Conservation (phyloP, 2,329 filamentous ascomycete genomes). For the Tolypocladium amazonense region DNA sequence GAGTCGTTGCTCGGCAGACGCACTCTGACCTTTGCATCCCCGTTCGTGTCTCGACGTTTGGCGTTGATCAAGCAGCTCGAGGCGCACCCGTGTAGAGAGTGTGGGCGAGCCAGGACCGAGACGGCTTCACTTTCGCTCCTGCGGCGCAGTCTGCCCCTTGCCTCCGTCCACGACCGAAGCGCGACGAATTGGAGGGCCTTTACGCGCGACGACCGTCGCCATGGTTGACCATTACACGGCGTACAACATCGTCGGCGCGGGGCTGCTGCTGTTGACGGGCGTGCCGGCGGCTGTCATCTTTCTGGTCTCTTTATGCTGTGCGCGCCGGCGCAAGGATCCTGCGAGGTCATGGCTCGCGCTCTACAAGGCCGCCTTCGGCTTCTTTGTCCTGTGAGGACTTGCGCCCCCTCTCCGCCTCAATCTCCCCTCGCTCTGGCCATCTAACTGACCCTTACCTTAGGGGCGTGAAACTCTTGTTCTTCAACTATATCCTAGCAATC, state of each 20-base stretch:
- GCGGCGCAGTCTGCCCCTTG: background rate
- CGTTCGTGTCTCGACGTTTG: background rate
- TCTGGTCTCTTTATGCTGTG: constrained; percentile 11
- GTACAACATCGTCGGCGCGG: background rate
- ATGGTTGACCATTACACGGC: background rate
- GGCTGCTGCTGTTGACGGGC: constrained; percentile 4
- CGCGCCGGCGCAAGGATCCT: constrained; percentile 11
- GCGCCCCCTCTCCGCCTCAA: background rate
- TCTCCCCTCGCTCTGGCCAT: background rate
- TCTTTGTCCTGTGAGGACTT: constrained; percentile 13
- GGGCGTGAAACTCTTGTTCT: background rate
- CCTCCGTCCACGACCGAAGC: no score
- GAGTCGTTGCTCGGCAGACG: background rate
- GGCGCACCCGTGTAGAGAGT: background rate
- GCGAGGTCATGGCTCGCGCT: constrained; percentile 12
- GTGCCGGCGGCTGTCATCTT: constrained; percentile 10
- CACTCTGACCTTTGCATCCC: background rate
- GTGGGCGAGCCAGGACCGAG: background rate
- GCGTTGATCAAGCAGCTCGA: background rate
- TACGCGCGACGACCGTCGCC: background rate
- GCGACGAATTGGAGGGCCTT: no score
- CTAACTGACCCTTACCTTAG: background rate
- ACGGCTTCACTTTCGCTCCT: background rate
- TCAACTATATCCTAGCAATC: background rate
- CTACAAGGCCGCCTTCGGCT: constrained; percentile 12